These are phyloP conservation scores for Pichia rugopelliculosa DNA, from an alignment of 805 yeast species.

Conservation along the genomic window DNA sequence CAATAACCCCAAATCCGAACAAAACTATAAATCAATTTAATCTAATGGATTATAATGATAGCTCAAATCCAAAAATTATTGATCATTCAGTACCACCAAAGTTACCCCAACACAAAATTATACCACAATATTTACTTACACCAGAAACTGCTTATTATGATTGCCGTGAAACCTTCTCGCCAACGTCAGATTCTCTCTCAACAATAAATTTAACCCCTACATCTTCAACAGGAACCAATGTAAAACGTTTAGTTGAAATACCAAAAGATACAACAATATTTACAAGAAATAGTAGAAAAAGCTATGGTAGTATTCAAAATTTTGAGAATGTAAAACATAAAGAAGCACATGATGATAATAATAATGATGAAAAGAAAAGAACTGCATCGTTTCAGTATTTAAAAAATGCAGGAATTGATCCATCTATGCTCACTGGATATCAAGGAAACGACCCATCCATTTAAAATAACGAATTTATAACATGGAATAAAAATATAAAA, in stretches of 20 bases:
- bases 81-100: slow-evolving; percentile 7
- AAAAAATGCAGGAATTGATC: slow-evolving; percentile 20
- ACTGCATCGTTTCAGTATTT: slow-evolving; percentile 19
- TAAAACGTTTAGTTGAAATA: slow-evolving; percentile 5
- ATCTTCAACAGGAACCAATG: neutral
- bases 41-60: slow-evolving; percentile 16
- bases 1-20: neutral
- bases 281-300: slow-evolving; percentile 16
- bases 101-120: slow-evolving; percentile 1
- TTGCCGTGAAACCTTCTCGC: slow-evolving; percentile 3
- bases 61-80: slow-evolving; percentile 2
- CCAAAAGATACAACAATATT: slow-evolving; percentile 21
- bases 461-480: neutral
- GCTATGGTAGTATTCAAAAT: slow-evolving; percentile 11
- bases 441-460: slow-evolving; percentile 19
- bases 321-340: neutral
- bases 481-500: neutral
- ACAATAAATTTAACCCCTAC: neutral
- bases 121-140: neutral
- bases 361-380: slow-evolving; percentile 11
- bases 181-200: neutral
- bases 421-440: slow-evolving; percentile 26
- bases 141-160: slow-evolving; percentile 1
- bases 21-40: slow-evolving; percentile 13
- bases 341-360: neutral